These are phyloP conservation scores for Agrocybe pediades DNA, from an alignment of 768 basidiomycete genomes.

Conservation along the genomic window DNA sequence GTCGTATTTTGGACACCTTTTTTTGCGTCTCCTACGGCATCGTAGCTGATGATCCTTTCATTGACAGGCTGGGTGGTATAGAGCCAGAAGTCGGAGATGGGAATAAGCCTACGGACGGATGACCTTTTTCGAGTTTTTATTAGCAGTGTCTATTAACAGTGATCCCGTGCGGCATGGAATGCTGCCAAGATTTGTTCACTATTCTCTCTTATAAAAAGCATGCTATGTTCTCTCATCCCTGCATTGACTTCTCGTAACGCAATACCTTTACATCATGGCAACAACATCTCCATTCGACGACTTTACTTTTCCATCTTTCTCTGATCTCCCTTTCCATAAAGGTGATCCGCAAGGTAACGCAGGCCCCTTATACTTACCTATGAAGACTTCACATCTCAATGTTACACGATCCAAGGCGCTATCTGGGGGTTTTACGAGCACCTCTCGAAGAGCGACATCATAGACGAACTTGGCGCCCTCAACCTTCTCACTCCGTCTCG, in stretches of 20 bases:
- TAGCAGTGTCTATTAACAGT: background rate
- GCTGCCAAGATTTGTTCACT: background rate
- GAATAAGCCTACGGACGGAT: background rate
- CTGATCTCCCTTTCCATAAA: conserved; percentile 20
- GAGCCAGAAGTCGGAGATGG: conserved; percentile 21
- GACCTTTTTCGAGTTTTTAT: background rate
- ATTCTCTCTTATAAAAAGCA: background rate
- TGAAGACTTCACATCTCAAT: background rate
- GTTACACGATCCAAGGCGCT: conserved; percentile 15
- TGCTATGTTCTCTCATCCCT: background rate
- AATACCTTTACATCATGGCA: conserved; percentile 8
- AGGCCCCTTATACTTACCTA: background rate
- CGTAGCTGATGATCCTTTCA: background rate
- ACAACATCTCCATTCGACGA: conserved; percentile 21
- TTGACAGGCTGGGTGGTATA: conserved; percentile 32
- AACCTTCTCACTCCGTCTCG: conserved; percentile 23
- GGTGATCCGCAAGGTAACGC: conserved; percentile 20
- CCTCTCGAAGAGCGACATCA: conserved; percentile 11
- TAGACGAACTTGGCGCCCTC: conserved; percentile 24
- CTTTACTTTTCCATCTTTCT: conserved; percentile 19
- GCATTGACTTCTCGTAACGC: background rate
- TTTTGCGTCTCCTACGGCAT: too few relatives aligned
- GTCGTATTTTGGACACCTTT: too few relatives aligned
- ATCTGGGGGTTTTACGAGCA: conserved; percentile 29
- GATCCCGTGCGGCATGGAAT: background rate